These are phyloP conservation scores for Hypomontagnella monticulosa DNA, from an alignment of 495 filamentous ascomycete species.

Conservation along the genomic window DNA sequence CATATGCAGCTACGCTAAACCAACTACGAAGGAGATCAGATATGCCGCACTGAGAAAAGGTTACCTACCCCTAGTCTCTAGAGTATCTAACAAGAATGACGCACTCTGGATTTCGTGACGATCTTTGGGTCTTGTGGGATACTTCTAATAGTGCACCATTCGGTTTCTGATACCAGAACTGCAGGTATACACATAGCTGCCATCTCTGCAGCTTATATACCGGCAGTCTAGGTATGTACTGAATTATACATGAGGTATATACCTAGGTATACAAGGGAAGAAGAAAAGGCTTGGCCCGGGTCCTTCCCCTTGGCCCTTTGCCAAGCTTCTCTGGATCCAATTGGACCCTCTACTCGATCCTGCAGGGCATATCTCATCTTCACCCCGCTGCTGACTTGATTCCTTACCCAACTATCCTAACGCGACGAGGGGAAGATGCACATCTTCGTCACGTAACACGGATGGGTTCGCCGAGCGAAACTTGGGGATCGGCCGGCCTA, in stretches of 20 bases:
- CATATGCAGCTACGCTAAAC: slow-evolving; percentile 6
- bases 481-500: background rate
- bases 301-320: slow-evolving; percentile 18
- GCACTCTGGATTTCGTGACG: too few relatives aligned
- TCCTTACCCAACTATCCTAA: slow-evolving; percentile 37
- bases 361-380: slow-evolving; percentile 26
- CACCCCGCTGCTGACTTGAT: slow-evolving; percentile 17
- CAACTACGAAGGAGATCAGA: slow-evolving; percentile 15
- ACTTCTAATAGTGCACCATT: background rate
- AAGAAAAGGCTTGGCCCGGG: slow-evolving; percentile 14
- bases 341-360: slow-evolving; percentile 16
- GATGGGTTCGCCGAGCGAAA: slow-evolving; percentile 8
- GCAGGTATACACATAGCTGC: background rate
- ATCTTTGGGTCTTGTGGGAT: too few relatives aligned
- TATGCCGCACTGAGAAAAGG: slow-evolving; percentile 9
- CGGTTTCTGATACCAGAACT: slow-evolving; percentile 1
- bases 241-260: slow-evolving; percentile 7
- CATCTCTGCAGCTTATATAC: background rate
- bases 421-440: slow-evolving; percentile 4
- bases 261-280: slow-evolving; percentile 24
- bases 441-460: slow-evolving; percentile 13
- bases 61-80: too few relatives aligned
- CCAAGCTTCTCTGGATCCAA: slow-evolving; percentile 32
- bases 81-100: too few relatives aligned
- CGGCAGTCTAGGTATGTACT: slow-evolving; percentile 17